These are phyloP conservation scores for Magnaporthales sp. DNA, from an alignment of 2,329 filamentous ascomycete species.

Conservation along the genomic window DNA sequence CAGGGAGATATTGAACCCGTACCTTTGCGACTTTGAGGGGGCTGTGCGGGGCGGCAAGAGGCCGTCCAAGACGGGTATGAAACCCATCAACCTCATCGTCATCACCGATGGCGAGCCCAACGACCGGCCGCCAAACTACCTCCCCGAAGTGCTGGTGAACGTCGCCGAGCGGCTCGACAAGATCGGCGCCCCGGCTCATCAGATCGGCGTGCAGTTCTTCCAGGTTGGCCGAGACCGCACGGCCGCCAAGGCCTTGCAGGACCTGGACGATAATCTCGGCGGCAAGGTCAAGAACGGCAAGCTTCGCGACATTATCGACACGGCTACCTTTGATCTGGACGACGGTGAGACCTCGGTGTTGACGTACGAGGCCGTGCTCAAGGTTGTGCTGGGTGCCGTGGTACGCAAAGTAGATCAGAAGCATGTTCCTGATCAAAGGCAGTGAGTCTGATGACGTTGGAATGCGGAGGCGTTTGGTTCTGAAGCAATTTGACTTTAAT, in stretches of 20 bases:
- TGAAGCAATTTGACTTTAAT: background rate
- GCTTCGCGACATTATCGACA: conserved; percentile 86
- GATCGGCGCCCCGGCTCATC: conserved; percentile 63
- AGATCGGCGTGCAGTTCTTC: conserved; percentile 93
- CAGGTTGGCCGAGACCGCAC: conserved; percentile 70
- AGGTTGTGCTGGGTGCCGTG: conserved; percentile 73
- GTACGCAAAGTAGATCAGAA: conserved; percentile 50
- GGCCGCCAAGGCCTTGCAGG: conserved; percentile 56
- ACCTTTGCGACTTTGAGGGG: conserved; percentile 48
- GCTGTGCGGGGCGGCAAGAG: conserved; percentile 21
- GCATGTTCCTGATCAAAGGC: background rate
- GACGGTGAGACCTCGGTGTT: conserved; percentile 36
- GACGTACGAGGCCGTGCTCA: conserved; percentile 65
- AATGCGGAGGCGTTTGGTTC: background rate
- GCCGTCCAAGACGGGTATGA: conserved; percentile 36
- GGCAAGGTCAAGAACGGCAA: conserved; percentile 40
- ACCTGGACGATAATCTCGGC: conserved; percentile 66
- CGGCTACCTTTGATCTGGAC: conserved; percentile 60
- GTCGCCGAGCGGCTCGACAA: conserved; percentile 63
- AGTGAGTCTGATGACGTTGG: background rate
- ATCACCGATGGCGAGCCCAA: conserved; percentile 81
- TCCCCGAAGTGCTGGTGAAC: conserved; percentile 58
- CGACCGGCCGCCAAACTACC: conserved; percentile 62
- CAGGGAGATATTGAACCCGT: conserved; percentile 62
- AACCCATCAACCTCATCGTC: conserved; percentile 84